phyloP scores from a whole-genome alignment of 1,139 yeast genomes.

The Pichia sp. region DNA sequence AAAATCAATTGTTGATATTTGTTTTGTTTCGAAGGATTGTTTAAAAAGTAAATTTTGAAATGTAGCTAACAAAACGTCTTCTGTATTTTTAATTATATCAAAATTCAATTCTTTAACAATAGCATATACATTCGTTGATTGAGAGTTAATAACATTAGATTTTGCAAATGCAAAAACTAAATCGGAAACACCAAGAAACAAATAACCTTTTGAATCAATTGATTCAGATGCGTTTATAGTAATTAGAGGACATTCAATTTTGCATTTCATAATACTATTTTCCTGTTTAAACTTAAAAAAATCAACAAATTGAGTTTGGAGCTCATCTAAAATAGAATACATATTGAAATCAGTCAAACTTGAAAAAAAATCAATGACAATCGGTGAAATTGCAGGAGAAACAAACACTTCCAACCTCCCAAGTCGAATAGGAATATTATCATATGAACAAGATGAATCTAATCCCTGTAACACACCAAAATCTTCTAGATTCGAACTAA shows the following conservation, averaged over 20 bases:
- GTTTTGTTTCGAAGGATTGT: conserved; percentile 7
- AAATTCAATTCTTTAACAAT: conserved; percentile 31
- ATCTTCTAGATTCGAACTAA: conserved; percentile 11
- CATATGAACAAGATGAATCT: conserved; percentile 39
- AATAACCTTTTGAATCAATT: conserved; percentile 1
- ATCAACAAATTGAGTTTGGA: conserved; percentile 58
- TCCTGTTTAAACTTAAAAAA: conserved; percentile 26
- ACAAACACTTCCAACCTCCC: conserved; percentile 38
- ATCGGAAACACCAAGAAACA: conserved; percentile 10
- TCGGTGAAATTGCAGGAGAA: conserved; percentile 35
- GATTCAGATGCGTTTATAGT: conserved; percentile 41
- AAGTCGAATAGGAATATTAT: conserved; percentile 48
- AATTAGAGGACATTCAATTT: conserved; percentile 48
- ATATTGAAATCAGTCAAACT: conserved; percentile 32
- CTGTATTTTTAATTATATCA: conserved; percentile 25
- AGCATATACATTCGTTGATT: conserved; percentile 6
- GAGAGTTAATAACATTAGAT: neutral
- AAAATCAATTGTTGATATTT: conserved; percentile 8
- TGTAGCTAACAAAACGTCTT: conserved; percentile 5
- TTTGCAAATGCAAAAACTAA: conserved; percentile 8
- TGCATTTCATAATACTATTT: conserved; percentile 8
- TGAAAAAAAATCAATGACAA: conserved; percentile 32
- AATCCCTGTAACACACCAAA: conserved; percentile 11
- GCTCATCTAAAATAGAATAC: conserved; percentile 50
- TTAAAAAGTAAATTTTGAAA: conserved; percentile 8